phyloP scores from a whole-genome alignment of 192 early-diverging fungal species.

The Coemansia sp. region DNA sequence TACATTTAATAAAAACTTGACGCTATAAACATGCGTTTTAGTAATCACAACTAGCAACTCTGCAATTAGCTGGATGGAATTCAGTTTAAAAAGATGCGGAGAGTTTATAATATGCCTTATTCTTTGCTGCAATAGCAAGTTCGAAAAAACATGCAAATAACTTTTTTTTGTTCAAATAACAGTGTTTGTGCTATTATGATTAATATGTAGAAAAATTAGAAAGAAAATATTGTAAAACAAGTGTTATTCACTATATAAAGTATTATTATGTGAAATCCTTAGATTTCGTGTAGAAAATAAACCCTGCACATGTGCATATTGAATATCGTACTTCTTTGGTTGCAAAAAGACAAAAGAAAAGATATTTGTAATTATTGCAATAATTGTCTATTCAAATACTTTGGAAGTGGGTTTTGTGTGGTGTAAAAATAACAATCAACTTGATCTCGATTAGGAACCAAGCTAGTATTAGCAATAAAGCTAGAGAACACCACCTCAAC shows the following conservation, averaged over 20 bases:
- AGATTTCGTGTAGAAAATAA: not conserved
- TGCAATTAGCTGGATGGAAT: not conserved
- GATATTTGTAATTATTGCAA: not conserved
- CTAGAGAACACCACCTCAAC: too few relatives aligned
- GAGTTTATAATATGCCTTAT: not conserved
- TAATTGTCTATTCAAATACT: not conserved
- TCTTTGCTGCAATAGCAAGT: not conserved
- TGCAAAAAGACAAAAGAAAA: too few relatives aligned
- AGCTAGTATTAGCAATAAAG: too few relatives aligned
- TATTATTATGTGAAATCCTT: not conserved
- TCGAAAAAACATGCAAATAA: not conserved
- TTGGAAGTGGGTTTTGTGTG: too few relatives aligned
- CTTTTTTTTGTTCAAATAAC: not conserved
- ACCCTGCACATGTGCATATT: not conserved
- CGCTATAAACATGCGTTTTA: not conserved
- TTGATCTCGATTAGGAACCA: too few relatives aligned
- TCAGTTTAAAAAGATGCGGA: too few relatives aligned
- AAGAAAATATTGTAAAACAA: not conserved
- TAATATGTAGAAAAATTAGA: not conserved
- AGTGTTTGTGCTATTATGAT: too few relatives aligned
- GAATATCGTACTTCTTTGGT: too few relatives aligned
- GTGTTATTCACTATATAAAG: not conserved
- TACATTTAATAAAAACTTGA: not conserved
- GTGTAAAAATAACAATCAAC: too few relatives aligned
- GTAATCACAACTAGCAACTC: not conserved